A percentile compares a stretch with the other conserved stretches of the same genome.
Conservation (phyloP, 2,329 filamentous ascomycete genomes). For the Trichoderma sp. region DNA sequence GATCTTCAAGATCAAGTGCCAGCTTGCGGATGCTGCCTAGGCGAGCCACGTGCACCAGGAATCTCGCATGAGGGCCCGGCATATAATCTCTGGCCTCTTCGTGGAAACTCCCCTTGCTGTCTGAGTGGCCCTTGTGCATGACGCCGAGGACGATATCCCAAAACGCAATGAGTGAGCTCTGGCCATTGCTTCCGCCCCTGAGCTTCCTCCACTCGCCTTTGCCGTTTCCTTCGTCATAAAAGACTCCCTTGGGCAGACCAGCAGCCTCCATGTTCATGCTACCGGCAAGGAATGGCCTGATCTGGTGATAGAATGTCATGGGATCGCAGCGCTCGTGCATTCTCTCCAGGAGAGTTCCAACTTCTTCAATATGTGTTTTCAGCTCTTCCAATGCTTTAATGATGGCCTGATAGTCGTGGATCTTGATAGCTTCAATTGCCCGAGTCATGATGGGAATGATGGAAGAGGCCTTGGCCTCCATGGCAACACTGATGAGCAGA, state of each 20-base stretch:
- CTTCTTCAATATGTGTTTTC: slow-evolving; percentile 63
- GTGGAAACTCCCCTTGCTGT: slow-evolving; percentile 42
- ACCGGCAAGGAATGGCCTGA: slow-evolving; percentile 84
- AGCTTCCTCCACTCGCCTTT: slow-evolving; percentile 69
- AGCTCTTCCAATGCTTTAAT: slow-evolving; percentile 63
- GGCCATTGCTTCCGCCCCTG: slow-evolving; percentile 89
- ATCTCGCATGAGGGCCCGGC: slow-evolving; percentile 78
- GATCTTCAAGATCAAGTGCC: slow-evolving; percentile 52
- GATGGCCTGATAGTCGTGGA: slow-evolving; percentile 59
- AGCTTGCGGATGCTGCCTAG: slow-evolving; percentile 74
- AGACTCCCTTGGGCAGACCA: slow-evolving; percentile 76
- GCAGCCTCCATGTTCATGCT: slow-evolving; percentile 89
- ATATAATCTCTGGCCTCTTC: slow-evolving; percentile 82
- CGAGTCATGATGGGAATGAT: slow-evolving; percentile 75
- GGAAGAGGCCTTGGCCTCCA: slow-evolving; percentile 75
- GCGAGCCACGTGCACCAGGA: slow-evolving; percentile 67
- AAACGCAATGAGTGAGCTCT: slow-evolving; percentile 89
- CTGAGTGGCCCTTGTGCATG: slow-evolving; percentile 58
- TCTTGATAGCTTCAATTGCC: slow-evolving; percentile 67
- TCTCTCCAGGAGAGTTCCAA: slow-evolving; percentile 65
- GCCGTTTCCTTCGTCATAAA: slow-evolving; percentile 74
- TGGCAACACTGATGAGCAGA: slow-evolving; percentile 82
- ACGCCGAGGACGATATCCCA: slow-evolving; percentile 85
- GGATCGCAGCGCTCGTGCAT: slow-evolving; percentile 92
- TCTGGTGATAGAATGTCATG: slow-evolving; percentile 82